phyloP scores from a whole-genome alignment of 495 filamentous ascomycete species.

The Penicillium diatomitis region DNA sequence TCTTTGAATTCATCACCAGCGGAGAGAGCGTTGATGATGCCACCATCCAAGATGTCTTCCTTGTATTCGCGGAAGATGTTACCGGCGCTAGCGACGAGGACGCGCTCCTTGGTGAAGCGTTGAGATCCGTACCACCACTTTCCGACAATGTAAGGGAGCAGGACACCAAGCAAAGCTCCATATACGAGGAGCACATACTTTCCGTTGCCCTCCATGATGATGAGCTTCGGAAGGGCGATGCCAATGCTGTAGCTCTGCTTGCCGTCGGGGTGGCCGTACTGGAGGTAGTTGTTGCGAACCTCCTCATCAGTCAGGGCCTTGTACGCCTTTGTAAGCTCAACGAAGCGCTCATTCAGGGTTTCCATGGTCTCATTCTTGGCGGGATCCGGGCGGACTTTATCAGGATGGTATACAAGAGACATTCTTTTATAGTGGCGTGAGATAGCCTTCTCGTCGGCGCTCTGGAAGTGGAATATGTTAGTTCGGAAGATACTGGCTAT shows the following conservation, averaged over 20 bases:
- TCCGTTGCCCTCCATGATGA: constrained; percentile 84
- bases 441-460: constrained; percentile 78
- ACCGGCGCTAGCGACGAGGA: constrained; percentile 84
- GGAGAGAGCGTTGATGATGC: constrained; percentile 70
- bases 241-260: constrained; percentile 98
- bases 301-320: constrained; percentile 96
- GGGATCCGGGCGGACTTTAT: constrained; percentile 76
- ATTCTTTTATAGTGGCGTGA: constrained; percentile 80
- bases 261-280: constrained; percentile 93
- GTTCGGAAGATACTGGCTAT: not conserved
- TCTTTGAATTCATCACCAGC: constrained; percentile 73
- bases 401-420: constrained; percentile 81
- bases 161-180: constrained; percentile 72
- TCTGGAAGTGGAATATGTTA: constrained; percentile 34
- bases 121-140: constrained; percentile 99
- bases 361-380: constrained; percentile 85
- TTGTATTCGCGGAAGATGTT: constrained; percentile 88
- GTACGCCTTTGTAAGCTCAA: constrained; percentile 93
- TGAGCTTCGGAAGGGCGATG: constrained; percentile 88
- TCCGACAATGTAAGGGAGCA: constrained; percentile 88
- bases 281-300: constrained; percentile 88
- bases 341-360: constrained; percentile 74
- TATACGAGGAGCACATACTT: constrained; percentile 94
- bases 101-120: constrained; percentile 79
- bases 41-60: constrained; percentile 69